Conservation (phyloP, 495 filamentous ascomycete species). For the Penicillium desertorum region DNA sequence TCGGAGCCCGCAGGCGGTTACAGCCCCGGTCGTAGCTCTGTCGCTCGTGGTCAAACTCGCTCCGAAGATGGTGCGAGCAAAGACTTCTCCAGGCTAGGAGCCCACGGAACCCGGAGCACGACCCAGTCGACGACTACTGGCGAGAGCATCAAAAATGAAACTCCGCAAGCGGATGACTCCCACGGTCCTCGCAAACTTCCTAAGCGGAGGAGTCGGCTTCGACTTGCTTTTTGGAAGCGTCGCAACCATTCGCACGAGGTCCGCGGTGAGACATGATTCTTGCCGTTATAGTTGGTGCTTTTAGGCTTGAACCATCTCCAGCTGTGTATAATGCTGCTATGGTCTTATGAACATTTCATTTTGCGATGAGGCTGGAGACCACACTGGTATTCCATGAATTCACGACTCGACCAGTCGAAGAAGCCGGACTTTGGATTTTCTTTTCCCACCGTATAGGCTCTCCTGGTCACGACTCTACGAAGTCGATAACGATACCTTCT, state of each 20-base stretch:
- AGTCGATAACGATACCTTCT: conserved; percentile 12
- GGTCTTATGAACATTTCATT: conserved; percentile 36
- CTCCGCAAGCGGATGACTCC: conserved; percentile 25
- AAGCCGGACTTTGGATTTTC: neutral
- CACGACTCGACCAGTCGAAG: conserved; percentile 16
- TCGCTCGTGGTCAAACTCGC: conserved; percentile 15
- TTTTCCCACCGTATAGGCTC: conserved; percentile 1
- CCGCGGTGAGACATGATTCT: conserved; percentile 38
- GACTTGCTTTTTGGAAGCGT: conserved; percentile 50
- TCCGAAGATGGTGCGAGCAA: conserved; percentile 32
- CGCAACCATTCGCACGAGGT: conserved; percentile 40
- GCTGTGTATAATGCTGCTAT: conserved; percentile 32
- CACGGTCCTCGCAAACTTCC: conserved; percentile 29
- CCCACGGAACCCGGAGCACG: conserved; percentile 32
- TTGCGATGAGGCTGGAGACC: conserved; percentile 30
- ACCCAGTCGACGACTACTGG: conserved; percentile 33
- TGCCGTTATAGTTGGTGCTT: conserved; percentile 3
- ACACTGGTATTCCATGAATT: conserved; percentile 38
- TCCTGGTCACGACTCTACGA: conserved; percentile 15
- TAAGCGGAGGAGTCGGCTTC: conserved; percentile 44
- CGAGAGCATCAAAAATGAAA: conserved; percentile 33
- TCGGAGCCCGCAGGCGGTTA: conserved; percentile 24
- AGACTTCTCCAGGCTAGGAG: conserved; percentile 24
- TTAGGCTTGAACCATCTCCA: conserved; percentile 6
- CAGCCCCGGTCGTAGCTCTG: conserved; percentile 21